phyloP scores from a whole-genome alignment of 1,284 basidiomycete genomes.

The Ustilago tritici region DNA sequence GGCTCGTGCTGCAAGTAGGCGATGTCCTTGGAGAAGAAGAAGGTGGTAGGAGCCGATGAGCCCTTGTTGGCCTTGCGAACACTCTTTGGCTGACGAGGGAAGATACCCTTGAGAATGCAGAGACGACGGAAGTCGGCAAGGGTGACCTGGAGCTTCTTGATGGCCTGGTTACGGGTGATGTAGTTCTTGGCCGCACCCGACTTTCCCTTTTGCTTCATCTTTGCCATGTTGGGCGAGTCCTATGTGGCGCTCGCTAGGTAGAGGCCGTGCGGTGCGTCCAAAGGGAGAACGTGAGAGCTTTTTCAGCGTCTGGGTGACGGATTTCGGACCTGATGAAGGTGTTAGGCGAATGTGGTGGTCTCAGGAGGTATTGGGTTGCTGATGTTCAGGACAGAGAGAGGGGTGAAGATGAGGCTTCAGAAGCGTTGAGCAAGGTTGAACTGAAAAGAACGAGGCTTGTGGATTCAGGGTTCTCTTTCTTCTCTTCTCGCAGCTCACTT shows the following conservation, averaged over 20 bases:
- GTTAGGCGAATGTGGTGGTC: background rate
- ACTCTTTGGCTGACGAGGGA: constrained; percentile 92
- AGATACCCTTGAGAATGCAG: constrained; percentile 99
- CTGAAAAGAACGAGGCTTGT: constrained; percentile 2
- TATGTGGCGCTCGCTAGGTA: constrained; percentile 7
- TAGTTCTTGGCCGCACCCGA: constrained; percentile 78
- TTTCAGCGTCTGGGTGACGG: constrained; percentile 11
- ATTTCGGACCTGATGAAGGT: background rate
- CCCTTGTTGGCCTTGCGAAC: constrained; percentile 97
- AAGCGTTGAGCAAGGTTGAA: background rate
- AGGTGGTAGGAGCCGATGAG: constrained; percentile 93
- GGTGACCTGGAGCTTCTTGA: constrained; percentile 85
- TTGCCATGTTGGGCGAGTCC: constrained; percentile 77
- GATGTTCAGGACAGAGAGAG: background rate
- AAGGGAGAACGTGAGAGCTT: background rate
- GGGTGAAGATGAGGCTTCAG: background rate
- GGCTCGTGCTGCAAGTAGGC: constrained; percentile 98
- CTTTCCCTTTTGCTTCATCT: constrained; percentile 86
- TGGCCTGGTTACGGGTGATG: constrained; percentile 80
- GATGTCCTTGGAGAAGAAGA: constrained; percentile 99
- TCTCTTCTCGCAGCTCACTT: constrained; percentile 5
- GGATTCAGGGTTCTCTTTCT: constrained; percentile 33
- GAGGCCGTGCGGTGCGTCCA: constrained; percentile 5
- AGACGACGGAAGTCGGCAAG: constrained; percentile 95
- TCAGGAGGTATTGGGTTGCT: background rate